Evolutionary conservation across 148 eudicot species (phyloP).

Genomic region (Vaccinium darrowii): DNA sequence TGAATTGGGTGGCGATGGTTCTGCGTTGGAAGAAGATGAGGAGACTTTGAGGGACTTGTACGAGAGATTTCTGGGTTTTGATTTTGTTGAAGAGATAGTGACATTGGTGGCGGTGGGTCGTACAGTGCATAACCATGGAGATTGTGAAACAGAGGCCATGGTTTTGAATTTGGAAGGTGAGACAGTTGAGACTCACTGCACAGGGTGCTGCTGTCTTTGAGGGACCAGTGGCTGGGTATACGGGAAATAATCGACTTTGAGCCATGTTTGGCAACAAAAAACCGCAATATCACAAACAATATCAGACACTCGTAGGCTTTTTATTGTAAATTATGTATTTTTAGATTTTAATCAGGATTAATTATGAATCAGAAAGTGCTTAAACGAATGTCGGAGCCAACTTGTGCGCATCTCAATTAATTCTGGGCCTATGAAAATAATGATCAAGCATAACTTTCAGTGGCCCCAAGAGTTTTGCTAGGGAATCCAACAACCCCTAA

Average conservation of each 20-base stretch:
- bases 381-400: too few species aligned
- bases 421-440: too few species aligned
- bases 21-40: slow-evolving; percentile 35
- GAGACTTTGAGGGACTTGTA: slow-evolving; percentile 33
- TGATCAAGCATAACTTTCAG: too few species aligned
- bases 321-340: too few species aligned
- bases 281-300: too few species aligned
- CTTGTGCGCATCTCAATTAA: too few species aligned
- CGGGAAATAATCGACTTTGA: background rate
- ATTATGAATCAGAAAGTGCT: too few species aligned
- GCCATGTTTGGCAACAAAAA: background rate
- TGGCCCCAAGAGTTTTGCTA: too few species aligned
- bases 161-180: background rate
- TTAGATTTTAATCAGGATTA: too few species aligned
- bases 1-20: slow-evolving; percentile 32
- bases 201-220: too few species aligned
- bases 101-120: slow-evolving; percentile 20
- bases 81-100: slow-evolving; percentile 8
- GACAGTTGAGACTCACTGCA: background rate
- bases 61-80: slow-evolving; percentile 21
- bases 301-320: too few species aligned
- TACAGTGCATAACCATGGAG: slow-evolving; percentile 39
- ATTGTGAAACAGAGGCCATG: slow-evolving; percentile 42
- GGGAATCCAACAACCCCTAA: too few species aligned
- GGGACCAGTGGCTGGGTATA: background rate